Conservation (phyloP, 2,329 filamentous ascomycete genomes). For the Gaeumannomyces sp. region DNA sequence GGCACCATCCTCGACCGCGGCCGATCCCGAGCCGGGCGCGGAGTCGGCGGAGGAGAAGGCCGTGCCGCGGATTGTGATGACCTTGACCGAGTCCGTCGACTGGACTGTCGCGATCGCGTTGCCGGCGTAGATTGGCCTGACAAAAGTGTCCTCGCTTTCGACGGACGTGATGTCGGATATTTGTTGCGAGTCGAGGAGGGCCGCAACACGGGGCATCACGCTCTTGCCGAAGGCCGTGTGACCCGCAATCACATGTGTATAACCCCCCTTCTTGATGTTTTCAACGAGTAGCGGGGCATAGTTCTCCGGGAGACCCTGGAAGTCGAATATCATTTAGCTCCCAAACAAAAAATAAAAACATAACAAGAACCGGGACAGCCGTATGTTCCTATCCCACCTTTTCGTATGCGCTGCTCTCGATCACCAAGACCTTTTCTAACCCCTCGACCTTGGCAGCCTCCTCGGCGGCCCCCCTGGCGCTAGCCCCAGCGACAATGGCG, state of each 20-base stretch:
- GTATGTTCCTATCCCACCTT: conserved; percentile 50
- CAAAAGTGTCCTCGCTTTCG: conserved; percentile 87
- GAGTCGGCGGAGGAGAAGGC: conserved; percentile 73
- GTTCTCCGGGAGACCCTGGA: conserved; percentile 81
- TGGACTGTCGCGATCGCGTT: conserved; percentile 97
- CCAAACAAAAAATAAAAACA: conserved; percentile 6
- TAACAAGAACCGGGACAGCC: conserved; percentile 3
- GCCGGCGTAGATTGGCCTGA: conserved; percentile 93
- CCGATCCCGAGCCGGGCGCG: conserved; percentile 57
- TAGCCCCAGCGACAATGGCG: conserved; percentile 78
- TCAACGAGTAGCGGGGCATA: conserved; percentile 89
- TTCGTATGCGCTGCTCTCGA: conserved; percentile 87
- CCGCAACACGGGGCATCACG: conserved; percentile 83
- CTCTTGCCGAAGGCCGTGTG: conserved; percentile 98
- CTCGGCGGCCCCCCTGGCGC: conserved; percentile 68
- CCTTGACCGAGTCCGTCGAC: conserved; percentile 76
- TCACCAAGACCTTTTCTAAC: conserved; percentile 81
- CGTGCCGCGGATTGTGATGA: conserved; percentile 89
- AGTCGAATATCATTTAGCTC: conserved; percentile 1
- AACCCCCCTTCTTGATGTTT: conserved; percentile 93
- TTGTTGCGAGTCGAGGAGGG: conserved; percentile 85
- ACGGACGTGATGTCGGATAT: conserved; percentile 87
- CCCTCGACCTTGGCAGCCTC: conserved; percentile 86
- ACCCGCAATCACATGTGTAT: conserved; percentile 83
- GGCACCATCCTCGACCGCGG: conserved; percentile 69